Conservation (phyloP, 2,329 filamentous ascomycete genomes). For the Diaporthe aspalathi region DNA sequence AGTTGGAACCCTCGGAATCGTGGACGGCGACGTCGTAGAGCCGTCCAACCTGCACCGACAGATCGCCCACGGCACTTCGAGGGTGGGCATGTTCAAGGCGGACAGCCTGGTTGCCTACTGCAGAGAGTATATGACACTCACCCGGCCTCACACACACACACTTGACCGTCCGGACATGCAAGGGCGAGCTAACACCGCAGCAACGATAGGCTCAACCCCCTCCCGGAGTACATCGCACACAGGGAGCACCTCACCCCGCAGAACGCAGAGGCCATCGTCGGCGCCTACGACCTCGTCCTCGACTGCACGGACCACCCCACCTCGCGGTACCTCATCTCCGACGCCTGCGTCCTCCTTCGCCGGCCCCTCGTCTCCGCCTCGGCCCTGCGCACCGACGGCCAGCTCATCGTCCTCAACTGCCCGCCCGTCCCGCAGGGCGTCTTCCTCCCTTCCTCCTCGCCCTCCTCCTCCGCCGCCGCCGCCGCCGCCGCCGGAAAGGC, state of each 20-base stretch:
- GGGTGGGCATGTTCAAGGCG: constrained; percentile 82
- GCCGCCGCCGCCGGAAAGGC: constrained; percentile 35
- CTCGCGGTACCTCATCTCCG: constrained; percentile 91
- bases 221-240: constrained; percentile 73
- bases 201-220: constrained; percentile 74
- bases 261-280: constrained; percentile 75
- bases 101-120: constrained; percentile 77
- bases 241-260: constrained; percentile 73
- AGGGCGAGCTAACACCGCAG: constrained; percentile 35
- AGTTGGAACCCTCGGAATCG: constrained; percentile 82
- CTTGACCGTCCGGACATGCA: too few relatives aligned
- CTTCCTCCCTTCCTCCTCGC: constrained; percentile 43
- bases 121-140: constrained; percentile 55
- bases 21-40: constrained; percentile 91
- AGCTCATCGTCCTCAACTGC: constrained; percentile 88
- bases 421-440: constrained; percentile 73
- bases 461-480: constrained; percentile 45
- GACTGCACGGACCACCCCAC: constrained; percentile 97
- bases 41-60: constrained; percentile 93
- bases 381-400: constrained; percentile 87
- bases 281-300: constrained; percentile 82
- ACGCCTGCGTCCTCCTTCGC: constrained; percentile 82
- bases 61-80: constrained; percentile 79
- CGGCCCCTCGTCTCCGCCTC: constrained; percentile 91
- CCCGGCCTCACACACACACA: neutral